Evolutionary conservation across 2,329 filamentous ascomycete genomes (phyloP).

Genomic region (Macrophomina tecta): DNA sequence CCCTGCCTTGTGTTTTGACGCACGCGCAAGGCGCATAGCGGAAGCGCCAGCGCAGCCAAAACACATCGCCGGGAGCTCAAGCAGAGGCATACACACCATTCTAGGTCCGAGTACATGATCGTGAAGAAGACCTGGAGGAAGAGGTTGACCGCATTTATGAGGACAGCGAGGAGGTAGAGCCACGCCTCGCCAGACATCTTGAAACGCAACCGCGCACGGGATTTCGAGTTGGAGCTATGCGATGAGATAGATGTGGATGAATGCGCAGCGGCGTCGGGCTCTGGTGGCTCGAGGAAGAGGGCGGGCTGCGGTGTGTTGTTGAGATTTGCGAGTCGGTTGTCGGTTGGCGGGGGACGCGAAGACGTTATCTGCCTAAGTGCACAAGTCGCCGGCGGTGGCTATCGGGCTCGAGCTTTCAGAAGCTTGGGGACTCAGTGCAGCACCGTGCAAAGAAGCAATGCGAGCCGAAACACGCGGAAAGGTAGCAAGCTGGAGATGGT

Average conservation of each 20-base stretch:
- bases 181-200: slow-evolving; percentile 97
- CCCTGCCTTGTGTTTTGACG: not conserved
- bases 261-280: slow-evolving; percentile 6
- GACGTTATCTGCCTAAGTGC: slow-evolving; percentile 26
- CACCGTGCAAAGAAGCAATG: slow-evolving; percentile 12
- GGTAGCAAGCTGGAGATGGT: not conserved
- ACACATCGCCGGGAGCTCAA: slow-evolving; percentile 1
- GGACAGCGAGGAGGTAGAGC: slow-evolving; percentile 95
- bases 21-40: slow-evolving; percentile 9
- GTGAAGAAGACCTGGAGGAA: slow-evolving; percentile 99
- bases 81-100: slow-evolving; percentile 78
- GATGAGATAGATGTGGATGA: not conserved
- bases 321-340: slow-evolving; percentile 27
- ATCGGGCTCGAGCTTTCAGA: slow-evolving; percentile 8
- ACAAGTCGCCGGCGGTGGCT: slow-evolving; percentile 16
- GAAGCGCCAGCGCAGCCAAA: not conserved
- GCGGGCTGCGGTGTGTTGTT: slow-evolving; percentile 19
- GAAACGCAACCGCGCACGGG: slow-evolving; percentile 31
- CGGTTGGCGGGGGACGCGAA: slow-evolving; percentile 28
- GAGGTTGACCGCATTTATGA: slow-evolving; percentile 99
- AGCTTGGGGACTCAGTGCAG: slow-evolving; percentile 8
- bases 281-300: slow-evolving; percentile 7
- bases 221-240: not conserved
- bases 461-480: not conserved
- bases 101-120: slow-evolving; percentile 99